Evolutionary conservation across 768 basidiomycete species (phyloP).

Genomic region (Mycena capillaripes): DNA sequence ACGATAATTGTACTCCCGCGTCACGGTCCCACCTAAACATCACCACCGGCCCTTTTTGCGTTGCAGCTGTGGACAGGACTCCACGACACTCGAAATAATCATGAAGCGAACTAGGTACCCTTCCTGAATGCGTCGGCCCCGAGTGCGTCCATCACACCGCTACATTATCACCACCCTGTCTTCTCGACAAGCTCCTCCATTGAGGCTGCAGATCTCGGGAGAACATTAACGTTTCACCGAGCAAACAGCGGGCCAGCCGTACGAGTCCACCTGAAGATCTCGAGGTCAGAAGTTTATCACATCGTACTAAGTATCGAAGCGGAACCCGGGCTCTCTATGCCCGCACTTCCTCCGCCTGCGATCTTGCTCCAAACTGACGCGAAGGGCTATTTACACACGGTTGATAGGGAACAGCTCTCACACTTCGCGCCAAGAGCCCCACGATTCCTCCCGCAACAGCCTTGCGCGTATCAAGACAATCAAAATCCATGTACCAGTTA

Average conservation of each 20-base stretch:
- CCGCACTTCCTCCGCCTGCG: background rate
- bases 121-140: too few relatives aligned
- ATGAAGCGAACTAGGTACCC: too few relatives aligned
- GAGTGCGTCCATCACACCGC: too few relatives aligned
- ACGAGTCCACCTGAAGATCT: background rate
- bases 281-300: background rate
- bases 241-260: too few relatives aligned
- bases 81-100: too few relatives aligned
- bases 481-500: background rate
- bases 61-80: too few relatives aligned
- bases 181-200: background rate
- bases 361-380: background rate
- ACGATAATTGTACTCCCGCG: too few relatives aligned
- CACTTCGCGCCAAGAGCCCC: background rate
- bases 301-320: background rate
- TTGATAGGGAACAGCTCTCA: background rate
- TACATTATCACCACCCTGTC: too few relatives aligned
- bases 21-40: too few relatives aligned
- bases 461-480: background rate
- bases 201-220: background rate
- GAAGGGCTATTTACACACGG: background rate
- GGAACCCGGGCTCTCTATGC: background rate
- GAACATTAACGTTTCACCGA: too few relatives aligned
- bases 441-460: too few relatives aligned
- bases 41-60: too few relatives aligned